Evolutionary conservation across 2,329 filamentous ascomycete genomes (phyloP), one percentile per base, ranked within the genome.

Genomic region (Colletotrichum acutatum): DNA sequence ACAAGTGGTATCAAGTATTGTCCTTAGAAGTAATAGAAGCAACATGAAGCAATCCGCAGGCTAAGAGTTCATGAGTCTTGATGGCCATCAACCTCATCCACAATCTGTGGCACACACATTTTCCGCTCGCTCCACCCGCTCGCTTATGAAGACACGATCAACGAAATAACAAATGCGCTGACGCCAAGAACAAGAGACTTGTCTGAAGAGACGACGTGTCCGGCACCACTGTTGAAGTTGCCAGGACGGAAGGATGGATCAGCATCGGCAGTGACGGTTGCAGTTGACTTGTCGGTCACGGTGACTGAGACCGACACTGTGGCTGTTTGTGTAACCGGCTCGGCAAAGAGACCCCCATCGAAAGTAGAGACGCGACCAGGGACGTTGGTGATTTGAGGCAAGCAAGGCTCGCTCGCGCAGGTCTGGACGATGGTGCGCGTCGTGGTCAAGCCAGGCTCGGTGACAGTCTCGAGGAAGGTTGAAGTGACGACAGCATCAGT

Each of bases 201-300:
- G 34, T 66, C 32, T 2, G 70, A 70, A n/a, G 66, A 65, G 34
- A 72, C n/a, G 1, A 66, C 53, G 12, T 64, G 66, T 26, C 66
- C 70, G 7, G 60, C 60, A 14, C 66, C 66, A 16, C 70, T 72
- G 60, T 70, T 72, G 42, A 72, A 69, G 70, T 8, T 56, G 34
- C 37, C 49, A 2, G 66, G 70, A 5, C 24, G 32, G 60, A 72
- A 57, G 1, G 8, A 5, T 22, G 32, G 19, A 11, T 26, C 14
- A 26, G 59, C 14, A 4, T 61, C 60, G 30, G 4, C n/a, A 34
- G 70, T 70, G 32, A 70, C 60, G 26, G 70, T 72, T 11, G 66
- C 70, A 4, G 69, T 72, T 30, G 22, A 26, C 65, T 72, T 58
- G 19, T 59, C 42, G 19, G 59, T 68, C 58, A 37, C 12, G 22